Evolutionary conservation across 768 basidiomycete genomes (phyloP), one percentile per base, ranked within the genome.

Genomic region (Pulveroboletus sp.): DNA sequence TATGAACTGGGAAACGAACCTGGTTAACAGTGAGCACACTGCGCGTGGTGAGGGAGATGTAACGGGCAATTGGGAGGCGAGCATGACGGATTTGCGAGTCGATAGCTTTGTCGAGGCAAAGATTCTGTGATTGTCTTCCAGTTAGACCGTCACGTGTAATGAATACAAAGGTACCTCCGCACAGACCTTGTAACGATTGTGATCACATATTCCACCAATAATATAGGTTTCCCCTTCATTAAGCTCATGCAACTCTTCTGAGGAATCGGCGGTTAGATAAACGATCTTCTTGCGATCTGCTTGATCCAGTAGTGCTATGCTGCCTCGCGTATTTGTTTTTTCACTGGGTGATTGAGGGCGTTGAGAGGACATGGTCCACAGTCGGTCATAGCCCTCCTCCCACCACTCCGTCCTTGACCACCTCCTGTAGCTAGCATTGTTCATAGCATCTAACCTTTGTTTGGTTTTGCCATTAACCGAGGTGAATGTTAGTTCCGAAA

Each of bases 21-120:
- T 97, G 96, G 68, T 99, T 98, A 47, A 99, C 93, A 1, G 96
- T 99, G 55, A 99, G 75, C 30, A 99, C 93, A 62, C 97, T 98
- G 54, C 96, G 83, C 9, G 94, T 93, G 30, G 85, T 78, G 50
- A 99, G 74, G 39, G 85, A 77, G 32, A 98, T 73, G 66, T 90
- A 96, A 48, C 83, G 85, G n/a, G 93, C 90, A 47, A 99, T 98
- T 4, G 96, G 96, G 47, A 99, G 80, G 43, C 89, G 84, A 5
- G 93, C 96, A 36, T 92, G 87, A 38, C 84, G 80, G 47, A 98
- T 78, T 5, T 79, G 80, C 33, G 86, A 79, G 43, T 73, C 72
- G 35, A 79, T 74, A 4, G 96, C 91, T 69, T 94, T 96, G 67
- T 91, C 78, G 49, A 89, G 75, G 65, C 95, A 98, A 31, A 98